phyloP scores from a whole-genome alignment of 1,284 basidiomycete species.

The Marasmius fiardii region DNA sequence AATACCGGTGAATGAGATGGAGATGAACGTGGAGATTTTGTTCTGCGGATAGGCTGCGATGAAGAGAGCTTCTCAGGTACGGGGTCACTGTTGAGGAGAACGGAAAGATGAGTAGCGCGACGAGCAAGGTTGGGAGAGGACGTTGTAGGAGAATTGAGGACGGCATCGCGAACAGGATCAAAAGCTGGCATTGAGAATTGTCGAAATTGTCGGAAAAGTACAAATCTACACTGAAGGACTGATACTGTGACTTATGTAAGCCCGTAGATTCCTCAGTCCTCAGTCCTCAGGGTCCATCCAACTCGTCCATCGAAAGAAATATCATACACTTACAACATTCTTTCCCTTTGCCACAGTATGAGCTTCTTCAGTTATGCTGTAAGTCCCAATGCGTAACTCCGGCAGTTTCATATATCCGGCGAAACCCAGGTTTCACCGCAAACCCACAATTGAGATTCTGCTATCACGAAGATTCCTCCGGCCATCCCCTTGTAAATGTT shows the following conservation, averaged over 20 bases:
- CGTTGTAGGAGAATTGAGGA: conserved; percentile 61
- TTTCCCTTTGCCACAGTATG: too few relatives aligned
- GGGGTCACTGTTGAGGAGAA: conserved; percentile 63
- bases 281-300: too few relatives aligned
- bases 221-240: background rate
- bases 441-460: too few relatives aligned
- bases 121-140: conserved; percentile 45
- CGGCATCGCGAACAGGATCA: conserved; percentile 81
- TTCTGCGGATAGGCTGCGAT: conserved; percentile 35
- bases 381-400: too few relatives aligned
- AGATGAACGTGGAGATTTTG: conserved; percentile 20
- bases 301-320: too few relatives aligned
- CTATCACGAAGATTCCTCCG: too few relatives aligned
- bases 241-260: background rate
- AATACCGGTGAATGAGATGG: conserved; percentile 15
- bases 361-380: too few relatives aligned
- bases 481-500: too few relatives aligned
- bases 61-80: conserved; percentile 39
- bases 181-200: conserved; percentile 60
- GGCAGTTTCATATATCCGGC: too few relatives aligned
- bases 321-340: too few relatives aligned
- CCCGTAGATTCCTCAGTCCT: too few relatives aligned
- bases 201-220: background rate
- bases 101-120: conserved; percentile 66
- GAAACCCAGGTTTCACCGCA: too few relatives aligned